Evolutionary conservation across 306 rosid genomes (phyloP).

Genomic region (Lagenaria siceraria): DNA sequence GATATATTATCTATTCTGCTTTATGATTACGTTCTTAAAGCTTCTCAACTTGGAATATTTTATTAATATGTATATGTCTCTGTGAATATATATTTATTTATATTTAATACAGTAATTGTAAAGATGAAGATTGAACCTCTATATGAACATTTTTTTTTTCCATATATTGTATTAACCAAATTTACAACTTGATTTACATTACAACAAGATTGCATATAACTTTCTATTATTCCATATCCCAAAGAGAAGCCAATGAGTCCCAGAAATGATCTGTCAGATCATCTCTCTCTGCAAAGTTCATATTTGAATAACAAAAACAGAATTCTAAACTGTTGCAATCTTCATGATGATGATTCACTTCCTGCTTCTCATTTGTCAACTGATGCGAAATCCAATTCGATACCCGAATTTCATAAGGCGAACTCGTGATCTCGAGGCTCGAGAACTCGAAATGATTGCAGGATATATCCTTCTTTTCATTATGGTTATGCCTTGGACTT

Average conservation of each 20-base stretch:
- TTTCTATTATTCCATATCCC: slow-evolving; percentile 27
- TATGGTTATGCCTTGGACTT: neutral
- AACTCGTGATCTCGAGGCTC: slow-evolving; percentile 24
- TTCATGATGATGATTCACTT: slow-evolving; percentile 13
- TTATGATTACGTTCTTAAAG: too few species aligned
- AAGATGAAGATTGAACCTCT: too few species aligned
- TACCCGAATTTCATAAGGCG: slow-evolving; percentile 38
- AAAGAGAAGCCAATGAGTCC: slow-evolving; percentile 33
- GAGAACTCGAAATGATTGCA: slow-evolving; percentile 14
- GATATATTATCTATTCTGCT: too few species aligned
- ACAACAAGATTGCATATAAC: neutral
- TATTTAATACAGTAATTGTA: too few species aligned
- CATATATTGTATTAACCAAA: neutral
- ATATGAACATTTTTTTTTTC: neutral
- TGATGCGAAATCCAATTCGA: slow-evolving; percentile 42
- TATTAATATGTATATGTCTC: too few species aligned
- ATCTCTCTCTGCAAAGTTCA: slow-evolving; percentile 15
- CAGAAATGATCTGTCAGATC: slow-evolving; percentile 14
- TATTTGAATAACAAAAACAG: slow-evolving; percentile 5
- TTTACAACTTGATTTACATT: neutral
- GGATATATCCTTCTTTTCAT: neutral
- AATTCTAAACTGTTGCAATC: slow-evolving; percentile 20
- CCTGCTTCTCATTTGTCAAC: slow-evolving; percentile 22
- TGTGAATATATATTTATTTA: too few species aligned
- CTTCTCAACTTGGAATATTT: too few species aligned